Evolutionary conservation across 129 eudicot species (phyloP).

Genomic region (Helichrysum umbraculigerum): DNA sequence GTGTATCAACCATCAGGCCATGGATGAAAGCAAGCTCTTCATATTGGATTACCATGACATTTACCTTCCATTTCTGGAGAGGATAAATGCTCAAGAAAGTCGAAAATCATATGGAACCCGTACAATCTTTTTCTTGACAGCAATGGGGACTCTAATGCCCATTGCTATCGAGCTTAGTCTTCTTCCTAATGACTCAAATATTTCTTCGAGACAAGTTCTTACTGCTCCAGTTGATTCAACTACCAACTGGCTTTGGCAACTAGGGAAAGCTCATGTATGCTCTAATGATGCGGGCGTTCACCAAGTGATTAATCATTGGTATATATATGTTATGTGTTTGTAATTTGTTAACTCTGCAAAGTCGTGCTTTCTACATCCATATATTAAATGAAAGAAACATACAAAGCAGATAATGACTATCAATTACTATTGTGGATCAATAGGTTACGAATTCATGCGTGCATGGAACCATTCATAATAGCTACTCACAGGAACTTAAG

Average conservation of each 20-base stretch:
- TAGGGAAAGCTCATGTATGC: slow-evolving; percentile 87
- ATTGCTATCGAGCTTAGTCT: slow-evolving; percentile 87
- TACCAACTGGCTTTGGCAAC: slow-evolving; percentile 74
- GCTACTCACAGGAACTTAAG: slow-evolving; percentile 86
- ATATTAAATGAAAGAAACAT: too few relatives aligned
- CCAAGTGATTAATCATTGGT: slow-evolving; percentile 87
- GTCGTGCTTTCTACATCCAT: neutral
- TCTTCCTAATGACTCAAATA: slow-evolving; percentile 44
- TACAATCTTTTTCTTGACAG: slow-evolving; percentile 66
- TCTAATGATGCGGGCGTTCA: slow-evolving; percentile 84
- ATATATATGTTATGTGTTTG: neutral
- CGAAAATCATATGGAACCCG: slow-evolving; percentile 82
- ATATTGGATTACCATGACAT: slow-evolving; percentile 75
- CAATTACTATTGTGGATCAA: neutral
- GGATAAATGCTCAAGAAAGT: slow-evolving; percentile 69
- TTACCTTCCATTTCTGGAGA: slow-evolving; percentile 73
- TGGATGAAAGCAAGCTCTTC: slow-evolving; percentile 66
- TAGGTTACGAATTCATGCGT: slow-evolving; percentile 78
- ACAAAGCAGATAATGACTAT: slow-evolving; percentile 2
- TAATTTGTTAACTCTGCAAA: neutral
- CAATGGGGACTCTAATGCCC: slow-evolving; percentile 73
- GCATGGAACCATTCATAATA: slow-evolving; percentile 77
- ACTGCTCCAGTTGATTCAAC: slow-evolving; percentile 81
- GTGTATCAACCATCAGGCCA: slow-evolving; percentile 46
- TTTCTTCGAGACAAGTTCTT: slow-evolving; percentile 61